These are phyloP conservation scores for Paecilomyces niveus DNA, from an alignment of 2,329 filamentous ascomycete species.

Conservation along the genomic window DNA sequence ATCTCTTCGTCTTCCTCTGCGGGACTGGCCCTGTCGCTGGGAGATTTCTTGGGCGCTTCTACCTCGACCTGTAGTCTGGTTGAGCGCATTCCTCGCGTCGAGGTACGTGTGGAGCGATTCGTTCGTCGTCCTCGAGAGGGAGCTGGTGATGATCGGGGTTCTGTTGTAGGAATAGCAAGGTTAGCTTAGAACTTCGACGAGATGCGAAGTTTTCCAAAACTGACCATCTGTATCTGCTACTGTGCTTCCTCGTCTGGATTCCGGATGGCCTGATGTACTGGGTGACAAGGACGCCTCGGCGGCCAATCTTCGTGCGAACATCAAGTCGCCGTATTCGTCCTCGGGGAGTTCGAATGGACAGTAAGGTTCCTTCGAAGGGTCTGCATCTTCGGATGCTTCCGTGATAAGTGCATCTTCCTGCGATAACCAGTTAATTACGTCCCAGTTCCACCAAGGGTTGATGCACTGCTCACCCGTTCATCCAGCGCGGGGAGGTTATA, in stretches of 20 bases:
- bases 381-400: conserved; percentile 51
- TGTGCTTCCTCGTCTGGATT: conserved; percentile 38
- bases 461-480: conserved; percentile 63
- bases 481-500: conserved; percentile 85
- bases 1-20: conserved; percentile 33
- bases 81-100: conserved; percentile 29
- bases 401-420: conserved; percentile 50
- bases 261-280: conserved; percentile 23
- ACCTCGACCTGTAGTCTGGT: conserved; percentile 34
- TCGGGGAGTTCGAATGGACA: conserved; percentile 59
- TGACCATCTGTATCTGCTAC: conserved; percentile 43
- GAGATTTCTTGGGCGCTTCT: conserved; percentile 20
- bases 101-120: conserved; percentile 23
- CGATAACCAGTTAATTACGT: conserved; percentile 3
- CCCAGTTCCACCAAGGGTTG: conserved; percentile 10
- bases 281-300: conserved; percentile 38
- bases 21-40: conserved; percentile 17
- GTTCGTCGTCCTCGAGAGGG: conserved; percentile 33
- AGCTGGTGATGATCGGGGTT: conserved; percentile 37
- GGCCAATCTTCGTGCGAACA: conserved; percentile 41
- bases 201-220: conserved; percentile 7
- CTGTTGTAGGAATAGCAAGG: conserved; percentile 14
- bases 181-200: neutral
- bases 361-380: conserved; percentile 43
- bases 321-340: conserved; percentile 40